Evolutionary conservation across 352 stramenopile genomes (phyloP), one percentile per base, ranked within the genome.

Genomic region (Peronosclerospora sorghi): DNA sequence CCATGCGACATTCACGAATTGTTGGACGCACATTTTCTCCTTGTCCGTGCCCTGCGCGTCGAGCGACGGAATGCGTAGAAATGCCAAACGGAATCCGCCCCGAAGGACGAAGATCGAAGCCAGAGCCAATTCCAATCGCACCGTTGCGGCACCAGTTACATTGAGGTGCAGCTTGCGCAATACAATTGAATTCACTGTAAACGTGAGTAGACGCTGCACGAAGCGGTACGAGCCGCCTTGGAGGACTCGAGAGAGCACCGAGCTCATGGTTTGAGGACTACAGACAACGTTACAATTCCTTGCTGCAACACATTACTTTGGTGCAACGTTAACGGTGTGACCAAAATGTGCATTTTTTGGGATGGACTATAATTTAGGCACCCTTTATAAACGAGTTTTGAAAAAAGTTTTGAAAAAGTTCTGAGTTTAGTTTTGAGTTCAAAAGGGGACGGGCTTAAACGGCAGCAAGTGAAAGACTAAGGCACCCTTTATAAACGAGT

Each of bases 21-120:
- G 65, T 30, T 87, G 73, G 34, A 86, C 41, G n/a, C 67, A 27
- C 0, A 32, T 14, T 42, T 43, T 30, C 5, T 34, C 28, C 24
- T 43, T 55, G 48, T 5, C 1, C 0, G 32, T 4, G 13, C 32
- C 24, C 15, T 43, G 46, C 12, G 55, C 49, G 37, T 86, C 75
- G 18, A 91, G 56, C 37, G 73, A 74, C 17, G 73, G 67, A 62
- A 86, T 77, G 14, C 83, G 80, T 23, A 94, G 62, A 39, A 89
- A 89, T 10, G 81, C 82, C 14, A 96, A 52, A 1, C 85, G 81
- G 44, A 95, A 90, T 37, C 78, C 83, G 45, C 96, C 85, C 23
- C 84, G 75, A n/a, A 96, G 52, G 14, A 95, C 68, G 45, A 96
- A 92, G 45, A 86, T 79, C 29, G 81, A 94, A 18, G 83, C 87